Base-by-base conservation (phyloP, 1,284 basidiomycete species). In the Lentinula novae-zelandiae region DNA sequence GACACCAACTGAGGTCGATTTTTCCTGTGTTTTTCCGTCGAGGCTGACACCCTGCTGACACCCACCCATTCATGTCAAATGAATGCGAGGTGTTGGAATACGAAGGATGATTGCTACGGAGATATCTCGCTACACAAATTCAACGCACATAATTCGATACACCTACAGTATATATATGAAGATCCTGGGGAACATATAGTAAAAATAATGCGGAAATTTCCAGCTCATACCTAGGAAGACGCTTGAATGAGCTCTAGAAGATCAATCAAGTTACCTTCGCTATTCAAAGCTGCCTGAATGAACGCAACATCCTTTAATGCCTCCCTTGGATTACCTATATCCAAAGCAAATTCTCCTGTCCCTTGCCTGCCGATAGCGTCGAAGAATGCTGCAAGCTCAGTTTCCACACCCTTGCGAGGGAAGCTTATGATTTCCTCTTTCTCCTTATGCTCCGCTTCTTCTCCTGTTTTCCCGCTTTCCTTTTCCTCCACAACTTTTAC, bases 251-350 rank as follows among this genome's bases (percentile, higher is more conserved):
- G 63, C 61, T 75, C 77, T 50, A 73, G 75, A 58, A 93, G 73
- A 68, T 89, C 82, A 8, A 91, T 76, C 53, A 82, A 70, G 59
- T 75, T 67, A 1, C 92, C 92, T 15, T 82, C 73, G 67, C 89
- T 92, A 50, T 80, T 85, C 73, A 94, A 75, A 42, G 83, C 82
- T n/a, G 88, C 90, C 74, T 95, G 77, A 64, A 94, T 87, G 66
- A 93, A 78, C 36, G 87, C 87, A 27, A 94, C 84, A 69, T 94
- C 92, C 64, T 76, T 76, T 60, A 95, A 74, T 27, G 90, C 84
- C 12, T 74, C 81, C 42, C 73, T 64, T 20, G 86, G 86, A 57
- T 78, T 74, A 17, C 88, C 86, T 20, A 85, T 58, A 5, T 75
- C 79, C 63, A 78, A 71, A 39, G 69, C 73, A 55, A 27, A 12